phyloP scores from a whole-genome alignment of 2,329 filamentous ascomycete genomes.

The Xylaria sp. region DNA sequence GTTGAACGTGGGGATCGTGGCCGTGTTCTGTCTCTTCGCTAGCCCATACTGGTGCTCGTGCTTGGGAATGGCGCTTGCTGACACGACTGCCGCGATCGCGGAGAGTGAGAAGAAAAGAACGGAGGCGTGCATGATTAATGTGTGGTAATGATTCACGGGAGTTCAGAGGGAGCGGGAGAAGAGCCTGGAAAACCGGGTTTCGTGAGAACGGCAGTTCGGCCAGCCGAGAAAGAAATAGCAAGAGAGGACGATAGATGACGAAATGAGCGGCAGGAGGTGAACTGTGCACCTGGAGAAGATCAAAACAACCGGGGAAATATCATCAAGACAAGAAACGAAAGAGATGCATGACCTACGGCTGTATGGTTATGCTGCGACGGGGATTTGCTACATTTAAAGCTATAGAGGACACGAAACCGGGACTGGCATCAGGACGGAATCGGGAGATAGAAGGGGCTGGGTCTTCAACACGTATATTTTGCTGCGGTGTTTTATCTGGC shows the following conservation, averaged over 20 bases:
- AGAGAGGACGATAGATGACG: background rate
- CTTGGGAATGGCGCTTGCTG: conserved; percentile 24
- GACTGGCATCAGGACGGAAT: background rate
- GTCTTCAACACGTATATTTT: background rate
- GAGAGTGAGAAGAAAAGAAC: conserved; percentile 18
- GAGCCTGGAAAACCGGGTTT: conserved; percentile 9
- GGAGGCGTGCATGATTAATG: conserved; percentile 23
- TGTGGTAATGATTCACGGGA: background rate
- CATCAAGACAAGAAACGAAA: conserved; percentile 26
- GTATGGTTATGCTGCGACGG: conserved; percentile 1
- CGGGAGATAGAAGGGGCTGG: conserved; percentile 9
- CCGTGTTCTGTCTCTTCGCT: conserved; percentile 23
- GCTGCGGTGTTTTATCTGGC: conserved; percentile 16
- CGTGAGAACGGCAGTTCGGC: conserved; percentile 24
- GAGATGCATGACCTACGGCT: conserved; percentile 17
- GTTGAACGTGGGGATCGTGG: conserved; percentile 26
- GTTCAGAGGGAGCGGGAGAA: too few relatives aligned
- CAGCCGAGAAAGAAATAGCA: conserved; percentile 27
- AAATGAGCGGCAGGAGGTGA: conserved; percentile 27
- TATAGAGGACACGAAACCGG: background rate
- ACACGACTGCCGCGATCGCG: conserved; percentile 14
- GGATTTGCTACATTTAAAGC: conserved; percentile 9
- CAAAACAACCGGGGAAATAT: conserved; percentile 16
- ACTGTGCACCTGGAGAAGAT: conserved; percentile 26
- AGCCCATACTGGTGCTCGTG: background rate